These are phyloP conservation scores for Heracleum sosnowskyi DNA, from an alignment of 129 eudicot genomes.

Conservation along the genomic window DNA sequence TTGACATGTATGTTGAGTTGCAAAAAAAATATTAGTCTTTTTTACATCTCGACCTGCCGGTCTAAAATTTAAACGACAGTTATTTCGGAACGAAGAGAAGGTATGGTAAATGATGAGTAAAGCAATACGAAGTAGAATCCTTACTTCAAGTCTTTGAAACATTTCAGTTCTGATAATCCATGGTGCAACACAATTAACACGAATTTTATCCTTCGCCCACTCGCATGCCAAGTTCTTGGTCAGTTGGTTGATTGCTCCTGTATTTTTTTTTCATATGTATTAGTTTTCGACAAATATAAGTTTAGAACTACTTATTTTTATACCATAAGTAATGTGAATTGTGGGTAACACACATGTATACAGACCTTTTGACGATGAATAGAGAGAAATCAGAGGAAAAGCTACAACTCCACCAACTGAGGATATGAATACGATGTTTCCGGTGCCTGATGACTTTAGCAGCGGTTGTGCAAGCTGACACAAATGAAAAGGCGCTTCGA, in stretches of 20 bases:
- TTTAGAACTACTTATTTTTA: not conserved
- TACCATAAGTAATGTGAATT: no score
- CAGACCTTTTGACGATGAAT: slow-evolving; percentile 19
- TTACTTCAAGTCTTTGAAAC: not conserved
- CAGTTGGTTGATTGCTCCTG: slow-evolving; percentile 17
- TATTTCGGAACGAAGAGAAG: no score
- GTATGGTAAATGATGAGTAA: no score
- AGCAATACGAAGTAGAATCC: not conserved
- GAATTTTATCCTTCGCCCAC: slow-evolving; percentile 17
- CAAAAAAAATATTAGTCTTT: no score
- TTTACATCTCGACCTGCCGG: no score
- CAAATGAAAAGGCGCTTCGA: not conserved
- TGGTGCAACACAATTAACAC: slow-evolving; percentile 9
- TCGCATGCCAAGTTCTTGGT: slow-evolving; percentile 18
- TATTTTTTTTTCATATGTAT: no score
- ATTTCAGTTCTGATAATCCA: not conserved
- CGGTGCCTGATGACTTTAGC: slow-evolving; percentile 2
- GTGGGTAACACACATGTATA: no score
- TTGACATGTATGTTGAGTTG: no score
- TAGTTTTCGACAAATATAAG: not conserved
- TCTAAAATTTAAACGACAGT: no score
- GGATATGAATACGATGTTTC: not conserved
- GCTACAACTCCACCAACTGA: slow-evolving; percentile 6
- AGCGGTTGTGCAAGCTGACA: not conserved
- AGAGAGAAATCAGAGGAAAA: slow-evolving; percentile 18